Evolutionary conservation across 176 grass and related monocot species (phyloP), one percentile per base, ranked within the genome.

Genomic region (Musa beccarii): DNA sequence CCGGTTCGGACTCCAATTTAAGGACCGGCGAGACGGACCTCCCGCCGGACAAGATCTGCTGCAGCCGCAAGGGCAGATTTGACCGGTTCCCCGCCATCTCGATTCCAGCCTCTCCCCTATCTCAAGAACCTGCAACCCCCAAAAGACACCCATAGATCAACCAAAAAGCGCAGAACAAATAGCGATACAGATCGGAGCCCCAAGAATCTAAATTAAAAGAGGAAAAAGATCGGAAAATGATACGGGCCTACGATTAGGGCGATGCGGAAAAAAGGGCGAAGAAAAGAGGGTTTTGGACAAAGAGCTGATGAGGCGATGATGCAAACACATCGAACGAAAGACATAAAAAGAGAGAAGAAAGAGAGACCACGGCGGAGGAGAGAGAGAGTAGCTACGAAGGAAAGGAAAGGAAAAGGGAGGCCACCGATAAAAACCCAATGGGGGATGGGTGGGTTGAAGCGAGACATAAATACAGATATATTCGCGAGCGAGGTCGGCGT

Each of bases 1-100:
- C 96, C 63, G 91, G 77, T 67, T 95, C 96, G 14, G 91, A 82
- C 79, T 99, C 96, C 79, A 95, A 80, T 81, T 89, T 99, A 50
- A 95, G 90, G 59, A 89, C 78, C 51, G 96, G 96, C 17, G 89
- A 82, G 66, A 88, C 78, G 21, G 86, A 78, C 67, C 84, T 84
- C 68, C 89, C 90, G 9, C 89, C 89, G 10, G 91, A 84, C 59
- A 99, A 77, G 82, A 99, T 88, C 83, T 95, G 96, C 79, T 99
- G 96, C 81, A 95, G 87, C 54, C 96, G 89, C 78, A 95, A 79
- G 28, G 96, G 91, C 68, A 99, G 93, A 81, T 81, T 86, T 72
- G 91, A 86, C 86, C 91, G 76, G 78, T 91, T 84, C 59, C 87
- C 91, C 73, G 91, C 85, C 91, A 94, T 89, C 80, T 75, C 88